phyloP scores from a whole-genome alignment of 2,329 filamentous ascomycete species.

The Berkeleyomyces rouxiae region DNA sequence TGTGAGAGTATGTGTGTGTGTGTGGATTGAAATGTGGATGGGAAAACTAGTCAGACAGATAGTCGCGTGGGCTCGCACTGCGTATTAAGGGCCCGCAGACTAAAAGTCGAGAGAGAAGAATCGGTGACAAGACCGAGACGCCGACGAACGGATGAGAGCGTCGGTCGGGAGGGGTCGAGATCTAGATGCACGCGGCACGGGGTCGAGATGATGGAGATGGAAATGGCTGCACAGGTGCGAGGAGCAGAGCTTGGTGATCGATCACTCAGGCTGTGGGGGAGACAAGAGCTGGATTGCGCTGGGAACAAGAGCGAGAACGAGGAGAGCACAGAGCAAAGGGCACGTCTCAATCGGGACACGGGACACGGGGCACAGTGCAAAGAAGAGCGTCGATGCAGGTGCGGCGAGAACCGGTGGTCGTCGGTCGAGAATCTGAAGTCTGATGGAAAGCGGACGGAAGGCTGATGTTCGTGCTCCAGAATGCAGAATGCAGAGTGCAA shows the following conservation, averaged over 20 bases:
- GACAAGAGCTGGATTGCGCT: too few relatives aligned
- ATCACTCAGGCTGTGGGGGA: too few relatives aligned
- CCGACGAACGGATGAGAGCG: background rate
- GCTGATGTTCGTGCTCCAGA: constrained; percentile 18
- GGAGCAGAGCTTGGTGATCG: too few relatives aligned
- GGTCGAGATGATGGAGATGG: background rate
- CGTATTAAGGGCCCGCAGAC: constrained; percentile 13
- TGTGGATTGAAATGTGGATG: constrained; percentile 7
- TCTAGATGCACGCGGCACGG: background rate
- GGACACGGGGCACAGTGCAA: too few relatives aligned
- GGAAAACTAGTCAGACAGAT: constrained; percentile 14
- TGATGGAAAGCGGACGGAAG: constrained; percentile 19
- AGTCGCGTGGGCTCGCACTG: constrained; percentile 18
- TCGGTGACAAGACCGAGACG: background rate
- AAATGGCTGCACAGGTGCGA: background rate
- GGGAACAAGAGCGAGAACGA: background rate
- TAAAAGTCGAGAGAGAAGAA: constrained; percentile 11
- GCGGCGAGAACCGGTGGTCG: too few relatives aligned
- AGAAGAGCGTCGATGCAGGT: too few relatives aligned
- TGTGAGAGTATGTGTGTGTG: constrained; percentile 21
- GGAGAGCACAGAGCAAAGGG: background rate
- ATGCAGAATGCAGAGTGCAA: constrained; percentile 4
- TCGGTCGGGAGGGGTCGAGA: background rate
- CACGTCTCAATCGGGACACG: too few relatives aligned
- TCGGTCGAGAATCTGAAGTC: too few relatives aligned